Conservation (phyloP, 305 asterid genomes). For the Petunia hybrid region DNA sequence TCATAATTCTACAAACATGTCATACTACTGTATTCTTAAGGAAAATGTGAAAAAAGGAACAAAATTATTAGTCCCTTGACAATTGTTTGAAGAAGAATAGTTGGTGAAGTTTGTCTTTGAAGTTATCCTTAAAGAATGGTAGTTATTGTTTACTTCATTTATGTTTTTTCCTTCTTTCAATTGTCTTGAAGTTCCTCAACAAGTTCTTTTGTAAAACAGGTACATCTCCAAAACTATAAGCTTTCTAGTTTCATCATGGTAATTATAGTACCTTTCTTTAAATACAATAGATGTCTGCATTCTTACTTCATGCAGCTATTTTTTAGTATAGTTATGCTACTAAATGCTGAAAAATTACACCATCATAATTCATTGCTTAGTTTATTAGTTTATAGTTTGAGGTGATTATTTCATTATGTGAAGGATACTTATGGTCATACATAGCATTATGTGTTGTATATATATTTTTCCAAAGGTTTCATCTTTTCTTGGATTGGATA, state of each 20-base stretch:
- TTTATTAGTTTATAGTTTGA: not conserved
- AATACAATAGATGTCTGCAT: not conserved
- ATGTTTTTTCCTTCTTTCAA: not conserved
- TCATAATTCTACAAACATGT: not conserved
- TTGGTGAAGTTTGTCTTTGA: slow-evolving; percentile 12
- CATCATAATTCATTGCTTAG: not conserved
- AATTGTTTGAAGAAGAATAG: not conserved
- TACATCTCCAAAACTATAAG: not conserved
- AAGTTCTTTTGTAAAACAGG: not conserved
- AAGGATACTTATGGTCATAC: not conserved
- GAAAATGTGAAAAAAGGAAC: not conserved
- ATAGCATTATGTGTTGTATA: not conserved
- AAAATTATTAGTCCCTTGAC: not conserved
- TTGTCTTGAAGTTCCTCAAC: not conserved
- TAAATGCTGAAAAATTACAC: not conserved
- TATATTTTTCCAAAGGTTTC: slow-evolving; percentile 1
- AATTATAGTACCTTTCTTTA: too few relatives aligned
- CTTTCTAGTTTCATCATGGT: too few relatives aligned
- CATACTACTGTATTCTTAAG: not conserved
- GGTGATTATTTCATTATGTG: not conserved
- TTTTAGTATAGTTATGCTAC: not conserved
- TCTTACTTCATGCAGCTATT: not conserved
- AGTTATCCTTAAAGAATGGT: not conserved
- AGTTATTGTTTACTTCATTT: slow-evolving; percentile 23
- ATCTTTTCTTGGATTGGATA: slow-evolving; percentile 2